Evolutionary conservation across 306 rosid species (phyloP), one percentile per base, ranked within the genome.

Genomic region (Castanospermum australe): DNA sequence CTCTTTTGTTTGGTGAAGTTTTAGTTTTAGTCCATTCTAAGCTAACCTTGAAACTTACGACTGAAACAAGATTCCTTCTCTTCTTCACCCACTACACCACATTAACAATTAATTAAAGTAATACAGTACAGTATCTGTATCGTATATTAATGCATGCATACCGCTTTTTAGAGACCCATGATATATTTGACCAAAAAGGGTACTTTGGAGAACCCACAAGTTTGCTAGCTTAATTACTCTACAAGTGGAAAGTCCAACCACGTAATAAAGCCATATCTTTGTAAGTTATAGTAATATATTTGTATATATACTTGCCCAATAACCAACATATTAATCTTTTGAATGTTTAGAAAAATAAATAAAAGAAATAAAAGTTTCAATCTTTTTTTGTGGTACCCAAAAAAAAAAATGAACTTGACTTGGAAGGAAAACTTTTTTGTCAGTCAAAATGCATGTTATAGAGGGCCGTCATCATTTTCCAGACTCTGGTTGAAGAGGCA

Each of bases 1-100:
- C 48, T 56, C 52, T 71, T 71, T 48, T 80, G 78, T 70, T 83
- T 78, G 87, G 85, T 85, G 62, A 65, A 56, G 71, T 33, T 75
- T 79, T 67, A 24, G 86, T 71, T 82, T 79, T 67, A 24, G 86
- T 71, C 80, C 35, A 8, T 54, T 77, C 66, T 21, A 71, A 84
- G 60, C 83, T 78, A 78, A 63, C 85, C 69, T 38, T 78, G 60
- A 73, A 75, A 78, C 20, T 25, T 14, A 67, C 57, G 12, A 24
- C 30, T 66, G 33, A 57, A 51, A 32, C 41, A 32, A 42, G 13
- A 0, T 25, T 56, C 6, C 22, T 17, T 57, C 5, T 61, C 65
- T 48, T 52, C 62, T 65, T 75, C 2, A 79, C 73, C 82, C 71
- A 73, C 88, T 57, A 5, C 79, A 63, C 64, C 66, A 15, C 47